Evolutionary conservation across 495 filamentous ascomycete species (phyloP).

Genomic region (Staphylotrichum tortipilum): DNA sequence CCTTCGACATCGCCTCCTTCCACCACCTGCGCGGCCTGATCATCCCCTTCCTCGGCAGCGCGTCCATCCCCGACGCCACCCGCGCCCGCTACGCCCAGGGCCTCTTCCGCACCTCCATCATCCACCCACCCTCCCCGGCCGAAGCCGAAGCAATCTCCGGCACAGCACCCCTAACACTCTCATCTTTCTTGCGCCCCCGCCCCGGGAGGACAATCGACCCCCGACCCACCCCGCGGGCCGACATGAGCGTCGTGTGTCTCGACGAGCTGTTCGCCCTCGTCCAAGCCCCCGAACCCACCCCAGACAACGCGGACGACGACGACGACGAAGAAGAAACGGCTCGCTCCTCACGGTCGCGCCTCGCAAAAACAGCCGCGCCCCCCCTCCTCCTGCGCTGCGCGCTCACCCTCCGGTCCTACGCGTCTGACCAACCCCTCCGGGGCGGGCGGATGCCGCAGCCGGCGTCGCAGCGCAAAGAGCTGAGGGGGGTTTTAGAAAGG

Average conservation of each 20-base stretch:
- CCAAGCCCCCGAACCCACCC: too few relatives aligned
- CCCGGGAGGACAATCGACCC: conserved; percentile 64
- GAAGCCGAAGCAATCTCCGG: conserved; percentile 48
- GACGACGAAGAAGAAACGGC: not conserved
- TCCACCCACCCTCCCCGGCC: conserved; percentile 58
- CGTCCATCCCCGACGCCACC: conserved; percentile 54
- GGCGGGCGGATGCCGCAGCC: conserved; percentile 92
- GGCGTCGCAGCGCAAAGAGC: conserved; percentile 64
- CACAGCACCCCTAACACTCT: conserved; percentile 44
- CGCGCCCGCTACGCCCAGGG: conserved; percentile 62
- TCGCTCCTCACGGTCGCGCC: conserved; percentile 38
- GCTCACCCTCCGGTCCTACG: conserved; percentile 69
- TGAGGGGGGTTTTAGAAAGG: conserved; percentile 59
- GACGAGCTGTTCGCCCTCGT: conserved; percentile 75
- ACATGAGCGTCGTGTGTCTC: conserved; percentile 71
- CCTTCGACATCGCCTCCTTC: conserved; percentile 75
- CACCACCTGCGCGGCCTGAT: conserved; percentile 57
- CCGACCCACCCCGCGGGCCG: conserved; percentile 51
- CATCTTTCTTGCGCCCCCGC: conserved; percentile 54
- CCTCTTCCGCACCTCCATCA: conserved; percentile 76
- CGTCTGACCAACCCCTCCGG: conserved; percentile 85
- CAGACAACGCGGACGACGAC: not conserved
- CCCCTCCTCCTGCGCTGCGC: conserved; percentile 78
- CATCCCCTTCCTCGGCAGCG: conserved; percentile 61
- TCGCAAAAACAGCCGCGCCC: conserved; percentile 71